Conservation (phyloP, 2,329 filamentous ascomycete species). For the Sporothrix pallida region DNA sequence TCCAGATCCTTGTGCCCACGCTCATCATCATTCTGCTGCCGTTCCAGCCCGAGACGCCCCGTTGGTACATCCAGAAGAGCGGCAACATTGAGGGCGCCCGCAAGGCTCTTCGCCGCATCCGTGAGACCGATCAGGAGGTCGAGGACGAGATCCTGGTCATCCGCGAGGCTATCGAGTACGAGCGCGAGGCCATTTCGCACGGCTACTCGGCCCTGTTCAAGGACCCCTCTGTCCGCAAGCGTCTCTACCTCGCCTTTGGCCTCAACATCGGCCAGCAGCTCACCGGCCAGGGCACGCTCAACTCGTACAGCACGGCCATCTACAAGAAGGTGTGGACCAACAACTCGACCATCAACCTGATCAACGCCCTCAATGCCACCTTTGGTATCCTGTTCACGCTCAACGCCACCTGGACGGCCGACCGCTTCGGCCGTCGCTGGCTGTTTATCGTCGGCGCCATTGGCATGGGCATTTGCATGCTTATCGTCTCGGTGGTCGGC, state of each 20-base stretch:
- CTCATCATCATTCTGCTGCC: constrained; percentile 67
- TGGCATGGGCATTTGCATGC: constrained; percentile 74
- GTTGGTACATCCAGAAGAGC: constrained; percentile 69
- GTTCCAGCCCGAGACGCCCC: constrained; percentile 70
- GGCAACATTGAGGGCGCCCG: constrained; percentile 66
- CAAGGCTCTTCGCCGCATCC: constrained; percentile 62
- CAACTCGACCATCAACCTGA: constrained; percentile 67
- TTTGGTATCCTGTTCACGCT: constrained; percentile 75
- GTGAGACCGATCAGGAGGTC: constrained; percentile 68
- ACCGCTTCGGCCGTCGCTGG: constrained; percentile 73
- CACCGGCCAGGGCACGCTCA: constrained; percentile 74
- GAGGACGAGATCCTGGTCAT: constrained; percentile 70
- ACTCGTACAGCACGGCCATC: constrained; percentile 74
- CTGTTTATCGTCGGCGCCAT: constrained; percentile 70
- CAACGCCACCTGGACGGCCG: constrained; percentile 75
- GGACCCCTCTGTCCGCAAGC: constrained; percentile 70
- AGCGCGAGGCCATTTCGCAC: constrained; percentile 69
- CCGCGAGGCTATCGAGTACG: constrained; percentile 71
- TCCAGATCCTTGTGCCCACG: constrained; percentile 71
- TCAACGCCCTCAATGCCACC: constrained; percentile 76
- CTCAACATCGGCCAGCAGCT: constrained; percentile 75
- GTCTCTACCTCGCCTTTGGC: constrained; percentile 67
- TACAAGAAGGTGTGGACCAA: constrained; percentile 72
- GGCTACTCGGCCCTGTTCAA: constrained; percentile 72
- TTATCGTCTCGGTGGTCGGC: constrained; percentile 60